A percentile compares a stretch with the other conserved stretches of the same genome.
Conservation (phyloP, 352 stramenopile genomes). For the Globisporangium takayamanum region DNA sequence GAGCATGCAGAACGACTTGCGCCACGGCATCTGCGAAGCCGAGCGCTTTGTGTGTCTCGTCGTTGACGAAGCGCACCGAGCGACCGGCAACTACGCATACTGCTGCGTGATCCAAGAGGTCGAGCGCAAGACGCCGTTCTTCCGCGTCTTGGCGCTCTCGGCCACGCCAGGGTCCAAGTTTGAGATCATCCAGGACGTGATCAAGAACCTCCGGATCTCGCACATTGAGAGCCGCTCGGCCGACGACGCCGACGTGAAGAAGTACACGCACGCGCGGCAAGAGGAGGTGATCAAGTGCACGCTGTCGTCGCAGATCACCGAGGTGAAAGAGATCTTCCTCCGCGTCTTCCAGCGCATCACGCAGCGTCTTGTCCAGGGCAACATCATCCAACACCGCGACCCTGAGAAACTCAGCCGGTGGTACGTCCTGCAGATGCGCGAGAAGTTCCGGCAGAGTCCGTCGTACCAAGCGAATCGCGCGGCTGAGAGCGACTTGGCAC, state of each 20-base stretch:
- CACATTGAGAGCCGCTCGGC: slow-evolving; percentile 94
- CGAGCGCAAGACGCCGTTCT: slow-evolving; percentile 60
- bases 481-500: slow-evolving; percentile 68
- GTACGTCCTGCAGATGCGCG: slow-evolving; percentile 71
- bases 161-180: slow-evolving; percentile 96
- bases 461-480: slow-evolving; percentile 58
- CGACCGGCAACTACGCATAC: slow-evolving; percentile 96
- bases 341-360: slow-evolving; percentile 58
- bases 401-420: slow-evolving; percentile 73
- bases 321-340: slow-evolving; percentile 61
- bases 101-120: slow-evolving; percentile 86
- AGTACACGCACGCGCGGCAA: slow-evolving; percentile 76
- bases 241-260: slow-evolving; percentile 92
- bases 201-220: slow-evolving; percentile 92
- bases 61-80: slow-evolving; percentile 96
- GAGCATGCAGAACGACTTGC: slow-evolving; percentile 95
- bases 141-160: slow-evolving; percentile 92
- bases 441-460: slow-evolving; percentile 63
- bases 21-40: slow-evolving; percentile 64
- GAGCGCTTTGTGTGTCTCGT: slow-evolving; percentile 94
- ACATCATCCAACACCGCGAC: slow-evolving; percentile 66
- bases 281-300: slow-evolving; percentile 81
- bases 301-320: slow-evolving; percentile 46
- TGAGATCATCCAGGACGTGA: slow-evolving; percentile 93
- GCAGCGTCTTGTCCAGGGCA: slow-evolving; percentile 38